Percentiles rank a stretch among this genome's conserved stretches.
Evolutionary conservation across 23 red algal species (phyloP).

Genomic region (Gracilaria vermiculophylla): DNA sequence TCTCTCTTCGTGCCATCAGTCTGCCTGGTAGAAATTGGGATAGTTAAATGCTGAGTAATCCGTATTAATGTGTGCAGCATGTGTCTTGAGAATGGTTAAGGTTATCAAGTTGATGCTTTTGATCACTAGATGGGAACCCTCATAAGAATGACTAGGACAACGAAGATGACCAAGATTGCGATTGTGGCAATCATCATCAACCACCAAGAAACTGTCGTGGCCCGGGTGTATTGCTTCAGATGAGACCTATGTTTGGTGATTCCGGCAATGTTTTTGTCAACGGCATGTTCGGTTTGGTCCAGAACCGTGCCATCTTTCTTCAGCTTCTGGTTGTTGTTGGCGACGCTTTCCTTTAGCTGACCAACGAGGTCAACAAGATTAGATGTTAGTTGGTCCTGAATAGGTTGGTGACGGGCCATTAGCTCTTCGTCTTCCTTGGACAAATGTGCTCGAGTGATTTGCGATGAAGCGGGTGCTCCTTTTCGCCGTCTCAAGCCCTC

Average conservation of each 20-base stretch:
- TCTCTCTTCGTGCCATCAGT: background rate
- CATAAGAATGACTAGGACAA: conserved; percentile 41
- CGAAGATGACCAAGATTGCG: conserved; percentile 52
- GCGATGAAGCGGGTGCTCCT: background rate
- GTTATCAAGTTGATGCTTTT: background rate
- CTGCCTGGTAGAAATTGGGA: background rate
- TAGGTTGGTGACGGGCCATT: conserved; percentile 63
- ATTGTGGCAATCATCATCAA: conserved; percentile 27
- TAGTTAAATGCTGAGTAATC: background rate
- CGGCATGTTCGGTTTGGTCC: conserved; percentile 54
- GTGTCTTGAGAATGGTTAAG: background rate
- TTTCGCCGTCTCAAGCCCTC: conserved; percentile 40
- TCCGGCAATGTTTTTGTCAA: conserved; percentile 47
- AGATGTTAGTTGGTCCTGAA: conserved; percentile 65
- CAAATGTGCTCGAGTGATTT: background rate
- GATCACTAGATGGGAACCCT: conserved; percentile 40
- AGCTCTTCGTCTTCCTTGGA: conserved; percentile 62
- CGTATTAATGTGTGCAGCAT: background rate
- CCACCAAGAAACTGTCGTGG: conserved; percentile 65
- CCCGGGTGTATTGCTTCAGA: conserved; percentile 6
- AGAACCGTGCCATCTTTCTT: conserved; percentile 48
- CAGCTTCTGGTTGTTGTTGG: conserved; percentile 59
- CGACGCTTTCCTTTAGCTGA: conserved; percentile 57
- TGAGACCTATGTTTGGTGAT: conserved; percentile 30
- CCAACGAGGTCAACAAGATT: conserved; percentile 67